These are phyloP conservation scores for Trichoderma simmonsii DNA, from an alignment of 2,329 filamentous ascomycete genomes.

Conservation along the genomic window DNA sequence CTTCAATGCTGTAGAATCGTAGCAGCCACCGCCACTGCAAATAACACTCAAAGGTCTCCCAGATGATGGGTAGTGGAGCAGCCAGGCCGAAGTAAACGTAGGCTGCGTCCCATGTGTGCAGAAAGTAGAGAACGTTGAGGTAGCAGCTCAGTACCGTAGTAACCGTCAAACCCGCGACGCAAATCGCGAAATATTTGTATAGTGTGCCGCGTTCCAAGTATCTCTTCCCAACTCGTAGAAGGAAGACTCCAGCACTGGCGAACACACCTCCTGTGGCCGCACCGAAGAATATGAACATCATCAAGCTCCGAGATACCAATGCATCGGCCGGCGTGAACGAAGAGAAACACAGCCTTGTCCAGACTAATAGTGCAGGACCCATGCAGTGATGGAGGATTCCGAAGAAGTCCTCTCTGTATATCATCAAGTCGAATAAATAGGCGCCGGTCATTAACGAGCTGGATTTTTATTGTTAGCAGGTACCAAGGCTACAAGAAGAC, in stretches of 20 bases:
- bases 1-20: conserved; percentile 1
- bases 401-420: not conserved
- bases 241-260: not conserved
- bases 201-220: not conserved
- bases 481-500: not conserved
- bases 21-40: conserved; percentile 7
- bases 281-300: conserved; percentile 11
- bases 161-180: not conserved
- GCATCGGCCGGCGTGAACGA: not conserved
- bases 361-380: not conserved
- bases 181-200: not conserved
- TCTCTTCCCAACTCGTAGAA: conserved; percentile 1
- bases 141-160: conserved; percentile 1
- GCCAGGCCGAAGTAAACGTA: conserved; percentile 4
- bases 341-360: not conserved
- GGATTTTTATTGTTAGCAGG: not conserved
- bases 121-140: conserved; percentile 6
- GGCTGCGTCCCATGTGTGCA: not conserved
- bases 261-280: not conserved
- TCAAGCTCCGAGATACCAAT: not conserved
- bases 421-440: not conserved
- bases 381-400: conserved; percentile 1
- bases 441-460: conserved; percentile 7
- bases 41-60: conserved; percentile 5
- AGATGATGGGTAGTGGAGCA: not conserved